These are phyloP conservation scores for Sanghuangporus baumii DNA, from an alignment of 1,284 basidiomycete species.

Conservation along the genomic window DNA sequence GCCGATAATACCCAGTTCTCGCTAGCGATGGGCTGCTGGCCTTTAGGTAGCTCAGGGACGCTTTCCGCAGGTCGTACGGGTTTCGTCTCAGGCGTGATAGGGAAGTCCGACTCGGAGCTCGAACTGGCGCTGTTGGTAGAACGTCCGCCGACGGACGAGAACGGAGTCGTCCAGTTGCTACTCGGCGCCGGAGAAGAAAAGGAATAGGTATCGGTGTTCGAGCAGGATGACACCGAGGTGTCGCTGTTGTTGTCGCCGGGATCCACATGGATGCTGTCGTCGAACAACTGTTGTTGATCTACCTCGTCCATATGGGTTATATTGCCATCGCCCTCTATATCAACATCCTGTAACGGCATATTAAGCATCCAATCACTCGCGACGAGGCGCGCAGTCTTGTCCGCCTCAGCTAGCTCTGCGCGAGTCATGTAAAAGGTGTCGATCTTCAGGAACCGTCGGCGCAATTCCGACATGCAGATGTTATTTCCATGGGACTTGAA, in stretches of 20 bases:
- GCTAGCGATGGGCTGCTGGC: neutral
- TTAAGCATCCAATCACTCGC: conserved; percentile 10
- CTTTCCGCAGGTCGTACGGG: neutral
- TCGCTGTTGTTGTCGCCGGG: neutral
- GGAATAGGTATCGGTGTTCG: too few species aligned
- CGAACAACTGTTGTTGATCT: neutral
- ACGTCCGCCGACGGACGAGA: neutral
- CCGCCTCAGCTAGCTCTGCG: conserved; percentile 2
- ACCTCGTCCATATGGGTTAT: neutral
- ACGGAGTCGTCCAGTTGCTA: neutral
- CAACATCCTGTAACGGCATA: neutral
- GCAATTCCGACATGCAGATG: conserved; percentile 25
- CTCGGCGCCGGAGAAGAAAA: neutral
- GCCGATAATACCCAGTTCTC: neutral
- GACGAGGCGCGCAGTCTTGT: conserved; percentile 6
- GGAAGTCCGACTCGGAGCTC: neutral
- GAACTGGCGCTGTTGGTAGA: neutral
- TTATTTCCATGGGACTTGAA: conserved; percentile 25
- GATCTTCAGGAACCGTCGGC: conserved; percentile 22
- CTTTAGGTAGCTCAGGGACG: conserved; percentile 16
- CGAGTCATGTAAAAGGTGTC: conserved; percentile 24
- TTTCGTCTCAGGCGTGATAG: conserved; percentile 21
- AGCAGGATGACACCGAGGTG: neutral
- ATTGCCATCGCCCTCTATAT: neutral
- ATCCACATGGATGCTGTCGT: neutral